Conservation (phyloP, 2,329 filamentous ascomycete genomes). For the Clonostachys sp. region DNA sequence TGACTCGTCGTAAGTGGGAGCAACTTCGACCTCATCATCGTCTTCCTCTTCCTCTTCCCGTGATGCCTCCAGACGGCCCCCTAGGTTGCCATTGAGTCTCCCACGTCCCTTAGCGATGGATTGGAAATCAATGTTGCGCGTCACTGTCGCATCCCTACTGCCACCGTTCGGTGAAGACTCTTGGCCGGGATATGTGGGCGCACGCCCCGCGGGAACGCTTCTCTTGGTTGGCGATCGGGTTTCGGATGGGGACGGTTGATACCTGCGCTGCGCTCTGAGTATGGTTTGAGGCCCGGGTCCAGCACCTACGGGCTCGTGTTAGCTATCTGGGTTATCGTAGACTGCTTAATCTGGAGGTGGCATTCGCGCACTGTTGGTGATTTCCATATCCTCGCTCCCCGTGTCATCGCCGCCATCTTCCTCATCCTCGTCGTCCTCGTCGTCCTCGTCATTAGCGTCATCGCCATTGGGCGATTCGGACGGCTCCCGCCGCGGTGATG, state of each 20-base stretch:
- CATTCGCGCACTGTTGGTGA: conserved; percentile 38
- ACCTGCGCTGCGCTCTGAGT: conserved; percentile 44
- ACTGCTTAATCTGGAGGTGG: background rate
- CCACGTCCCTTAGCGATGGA: conserved; percentile 6
- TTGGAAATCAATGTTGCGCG: conserved; percentile 50
- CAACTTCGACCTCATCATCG: conserved; percentile 7
- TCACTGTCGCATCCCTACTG: conserved; percentile 34
- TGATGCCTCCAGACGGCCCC: conserved; percentile 13
- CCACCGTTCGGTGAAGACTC: conserved; percentile 42
- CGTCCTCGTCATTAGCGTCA: conserved; percentile 3
- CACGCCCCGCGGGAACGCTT: conserved; percentile 52
- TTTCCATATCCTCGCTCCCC: conserved; percentile 47
- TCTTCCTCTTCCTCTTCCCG: conserved; percentile 13
- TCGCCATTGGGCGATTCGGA: conserved; percentile 16
- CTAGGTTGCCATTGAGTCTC: conserved; percentile 14
- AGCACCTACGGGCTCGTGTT: conserved; percentile 27
- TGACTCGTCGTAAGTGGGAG: conserved; percentile 3
- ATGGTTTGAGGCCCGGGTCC: conserved; percentile 50
- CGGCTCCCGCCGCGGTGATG: conserved; percentile 70
- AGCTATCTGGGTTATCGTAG: background rate
- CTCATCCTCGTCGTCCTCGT: background rate
- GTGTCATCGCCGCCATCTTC: conserved; percentile 8
- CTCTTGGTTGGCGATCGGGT: conserved; percentile 61
- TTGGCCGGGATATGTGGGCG: conserved; percentile 37
- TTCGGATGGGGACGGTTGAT: conserved; percentile 40